Evolutionary conservation across 495 filamentous ascomycete species (phyloP), one percentile per base, ranked within the genome.

Genomic region (Aspergillus panamensis): DNA sequence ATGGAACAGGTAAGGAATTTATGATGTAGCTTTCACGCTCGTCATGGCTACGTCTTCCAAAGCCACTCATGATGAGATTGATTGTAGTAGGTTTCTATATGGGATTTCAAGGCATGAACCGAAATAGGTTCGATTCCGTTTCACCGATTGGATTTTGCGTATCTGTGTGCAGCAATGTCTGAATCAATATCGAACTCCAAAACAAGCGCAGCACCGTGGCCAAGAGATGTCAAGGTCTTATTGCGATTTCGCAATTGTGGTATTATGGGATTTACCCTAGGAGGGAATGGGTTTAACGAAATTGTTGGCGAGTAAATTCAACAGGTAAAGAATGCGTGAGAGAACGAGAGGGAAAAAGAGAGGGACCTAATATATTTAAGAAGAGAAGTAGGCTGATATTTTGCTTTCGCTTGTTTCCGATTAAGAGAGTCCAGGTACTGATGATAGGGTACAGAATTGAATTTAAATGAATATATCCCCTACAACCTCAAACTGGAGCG

Each of bases 21-120:
- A 77, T 67, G 48, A 72, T 62, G 63, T 75, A 77, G 40, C 58
- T 62, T 35, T 74, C 74, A 31, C 66, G 67, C 19, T 65, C 65
- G 37, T 75, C 74, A 58, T 66, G 67, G 35, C 54, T 60, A 51
- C 73, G 73, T 51, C 69, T 74, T 56, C 67, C 64, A 58, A 69
- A 75, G 47, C 65, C 71, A 61, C 70, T 72, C 74, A 75, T 77
- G 32, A 33, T 69, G 58, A 14, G 10, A 16, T 52, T 31, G 10
- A 49, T 7, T 16, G 39, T 7, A 1, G 29, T 16, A 9, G 44
- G 14, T 20, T 35, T 39, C 8, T 30, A 49, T 30, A 31, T 10
- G 1, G 12, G 7, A 4, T 31, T 31, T 4, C 12, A 12, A 29
- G 7, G 20, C 47, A 29, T 49, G 20, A 1, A 31, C 20, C 20